Conservation (phyloP, 2,329 filamentous ascomycete species). For the Aspergillus floridensis region DNA sequence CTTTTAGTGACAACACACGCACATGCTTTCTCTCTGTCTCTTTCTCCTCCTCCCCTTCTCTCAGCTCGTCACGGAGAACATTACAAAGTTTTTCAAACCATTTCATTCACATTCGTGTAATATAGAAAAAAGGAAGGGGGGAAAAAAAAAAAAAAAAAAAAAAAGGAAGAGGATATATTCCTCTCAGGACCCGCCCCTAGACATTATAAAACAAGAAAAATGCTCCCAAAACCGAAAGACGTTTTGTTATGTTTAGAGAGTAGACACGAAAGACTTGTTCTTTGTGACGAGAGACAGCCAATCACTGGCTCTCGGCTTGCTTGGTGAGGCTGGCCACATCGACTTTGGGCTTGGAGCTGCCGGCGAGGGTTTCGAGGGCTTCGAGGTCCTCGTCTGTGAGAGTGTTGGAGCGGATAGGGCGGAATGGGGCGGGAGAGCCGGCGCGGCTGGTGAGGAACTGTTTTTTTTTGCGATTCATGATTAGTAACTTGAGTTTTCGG, state of each 20-base stretch:
- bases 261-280: no score
- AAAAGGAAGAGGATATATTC: background rate
- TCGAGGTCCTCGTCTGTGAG: constrained; percentile 45
- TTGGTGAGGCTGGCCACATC: constrained; percentile 40
- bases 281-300: background rate
- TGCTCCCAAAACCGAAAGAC: no score
- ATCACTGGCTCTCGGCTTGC: constrained; percentile 35
- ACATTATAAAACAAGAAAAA: no score
- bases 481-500: background rate
- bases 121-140: background rate
- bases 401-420: constrained; percentile 55
- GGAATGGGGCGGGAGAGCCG: constrained; percentile 65
- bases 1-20: no score
- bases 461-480: background rate
- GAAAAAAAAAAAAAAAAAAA: background rate
- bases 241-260: no score
- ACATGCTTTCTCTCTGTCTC: no score
- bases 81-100: no score
- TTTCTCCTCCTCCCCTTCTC: no score
- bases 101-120: no score
- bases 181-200: no score
- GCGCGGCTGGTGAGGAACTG: constrained; percentile 73
- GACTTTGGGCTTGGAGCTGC: constrained; percentile 30
- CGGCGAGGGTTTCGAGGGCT: constrained; percentile 42
- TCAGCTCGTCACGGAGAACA: no score